Base-by-base conservation (phyloP, 352 stramenopile genomes). In the Phytophthora hibernalis region DNA sequence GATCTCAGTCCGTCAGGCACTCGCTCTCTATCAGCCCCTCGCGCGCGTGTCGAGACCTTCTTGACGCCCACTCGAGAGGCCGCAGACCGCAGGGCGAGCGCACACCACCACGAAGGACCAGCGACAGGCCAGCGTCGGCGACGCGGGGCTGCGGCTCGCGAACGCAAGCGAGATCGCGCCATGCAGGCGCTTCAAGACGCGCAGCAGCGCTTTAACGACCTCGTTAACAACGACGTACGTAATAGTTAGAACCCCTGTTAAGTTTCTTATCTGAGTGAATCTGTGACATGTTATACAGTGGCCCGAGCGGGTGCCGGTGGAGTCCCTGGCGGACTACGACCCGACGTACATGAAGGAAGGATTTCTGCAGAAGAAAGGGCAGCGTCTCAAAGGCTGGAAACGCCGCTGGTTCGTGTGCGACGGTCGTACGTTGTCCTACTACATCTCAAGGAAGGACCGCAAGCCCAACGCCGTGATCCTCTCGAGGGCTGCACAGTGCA, bases 341-440 rank as follows among this genome's bases (percentile, higher is more conserved):
- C 68, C 84, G 45, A 62, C 54, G 24, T 84, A 77, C 64, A 89
- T 96, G 81, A 91, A 93, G 63, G 87, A 94, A 64, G 87, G 87
- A 0, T 93, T 92, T 50, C 59, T 96, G 21, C 83, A 93, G 74
- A 96, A 96, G 70, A 92, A 94, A 64, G 87, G 87, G 4, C 83
- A 92, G 61, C 81, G 85, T 7, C 70, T 96, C 7, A 92, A 92
- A 67, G 77, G 85, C 33, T 94, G 85, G 85, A 94, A 91, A 60
- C 87, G 82, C 22, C 85, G 87, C 35, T 96, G 87, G 80, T 96
- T 96, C 57, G 87, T 96, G 13, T 95, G 87, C 68, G 79, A 95
- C 47, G 87, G 85, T 44, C 82, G 85, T 49, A 86, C 85, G 55
- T 67, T 95, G 16, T 90, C 81, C 16, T 95, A 95, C 72, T 95